Evolutionary conservation across 306 rosid species (phyloP).

Genomic region (Cicer yamashitae): DNA sequence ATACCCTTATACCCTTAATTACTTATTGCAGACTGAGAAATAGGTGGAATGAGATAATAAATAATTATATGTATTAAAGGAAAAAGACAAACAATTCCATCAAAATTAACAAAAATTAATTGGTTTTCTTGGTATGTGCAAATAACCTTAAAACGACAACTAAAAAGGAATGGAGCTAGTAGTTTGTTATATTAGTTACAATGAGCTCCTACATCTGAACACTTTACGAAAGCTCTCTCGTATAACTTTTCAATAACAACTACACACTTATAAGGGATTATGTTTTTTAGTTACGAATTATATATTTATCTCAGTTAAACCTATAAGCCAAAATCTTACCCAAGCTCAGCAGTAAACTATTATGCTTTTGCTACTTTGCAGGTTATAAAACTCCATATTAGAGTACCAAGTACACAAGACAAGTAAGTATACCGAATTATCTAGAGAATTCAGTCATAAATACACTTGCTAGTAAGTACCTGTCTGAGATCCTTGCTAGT

Average conservation of each 20-base stretch:
- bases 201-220: not conserved
- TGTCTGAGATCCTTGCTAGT: conserved; percentile 64
- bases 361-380: conserved; percentile 3
- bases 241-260: not conserved
- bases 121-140: too few species aligned
- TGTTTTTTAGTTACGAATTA: not conserved
- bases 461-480: conserved; percentile 58
- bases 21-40: too few species aligned
- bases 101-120: too few species aligned
- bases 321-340: not conserved
- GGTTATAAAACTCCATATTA: not conserved
- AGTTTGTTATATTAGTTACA: not conserved
- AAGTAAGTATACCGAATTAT: conserved; percentile 11
- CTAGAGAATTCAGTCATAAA: conserved; percentile 36
- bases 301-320: conserved; percentile 1
- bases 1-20: too few species aligned
- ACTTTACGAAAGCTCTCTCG: not conserved
- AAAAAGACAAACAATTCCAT: too few species aligned
- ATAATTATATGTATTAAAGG: too few species aligned
- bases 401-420: not conserved
- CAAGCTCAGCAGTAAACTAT: conserved; percentile 1
- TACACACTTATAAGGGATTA: not conserved
- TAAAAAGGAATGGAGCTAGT: not conserved
- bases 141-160: too few species aligned
- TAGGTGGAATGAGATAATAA: too few species aligned